Conservation (phyloP, 2,329 filamentous ascomycete species). For the Fusarium fracticaudum region DNA sequence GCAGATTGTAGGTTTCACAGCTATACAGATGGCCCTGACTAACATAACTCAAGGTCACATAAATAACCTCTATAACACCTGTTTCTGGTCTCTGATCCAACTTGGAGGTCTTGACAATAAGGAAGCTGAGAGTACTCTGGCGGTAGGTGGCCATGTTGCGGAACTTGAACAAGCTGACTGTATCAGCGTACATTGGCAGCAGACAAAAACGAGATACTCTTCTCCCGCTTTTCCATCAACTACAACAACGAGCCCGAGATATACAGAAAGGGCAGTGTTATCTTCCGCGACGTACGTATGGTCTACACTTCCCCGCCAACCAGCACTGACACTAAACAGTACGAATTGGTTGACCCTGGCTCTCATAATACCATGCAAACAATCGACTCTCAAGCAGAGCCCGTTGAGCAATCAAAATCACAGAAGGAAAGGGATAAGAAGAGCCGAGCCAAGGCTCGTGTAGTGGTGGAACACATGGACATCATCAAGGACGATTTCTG, state of each 20-base stretch:
- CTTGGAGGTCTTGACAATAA: slow-evolving; percentile 78
- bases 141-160: slow-evolving; percentile 58
- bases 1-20: slow-evolving; percentile 78
- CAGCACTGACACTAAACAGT: slow-evolving; percentile 57
- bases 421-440: slow-evolving; percentile 87
- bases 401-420: slow-evolving; percentile 74
- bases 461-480: slow-evolving; percentile 87
- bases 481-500: slow-evolving; percentile 97
- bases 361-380: slow-evolving; percentile 58
- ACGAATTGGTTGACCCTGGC: slow-evolving; percentile 72
- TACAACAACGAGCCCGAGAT: slow-evolving; percentile 97
- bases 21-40: neutral
- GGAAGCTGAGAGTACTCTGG: slow-evolving; percentile 82
- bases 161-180: slow-evolving; percentile 27
- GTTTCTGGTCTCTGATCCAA: slow-evolving; percentile 90
- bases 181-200: slow-evolving; percentile 79
- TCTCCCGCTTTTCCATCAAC: slow-evolving; percentile 88
- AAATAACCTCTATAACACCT: slow-evolving; percentile 98
- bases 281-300: slow-evolving; percentile 78
- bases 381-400: slow-evolving; percentile 61
- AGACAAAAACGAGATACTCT: slow-evolving; percentile 97
- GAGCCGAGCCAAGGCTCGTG: slow-evolving; percentile 78
- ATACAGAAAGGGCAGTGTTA: slow-evolving; percentile 90
- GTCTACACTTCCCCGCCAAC: too few relatives aligned
- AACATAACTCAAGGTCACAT: slow-evolving; percentile 75